phyloP scores from a whole-genome alignment of 2,329 filamentous ascomycete species.

The Hymenoscyphus occultus region DNA sequence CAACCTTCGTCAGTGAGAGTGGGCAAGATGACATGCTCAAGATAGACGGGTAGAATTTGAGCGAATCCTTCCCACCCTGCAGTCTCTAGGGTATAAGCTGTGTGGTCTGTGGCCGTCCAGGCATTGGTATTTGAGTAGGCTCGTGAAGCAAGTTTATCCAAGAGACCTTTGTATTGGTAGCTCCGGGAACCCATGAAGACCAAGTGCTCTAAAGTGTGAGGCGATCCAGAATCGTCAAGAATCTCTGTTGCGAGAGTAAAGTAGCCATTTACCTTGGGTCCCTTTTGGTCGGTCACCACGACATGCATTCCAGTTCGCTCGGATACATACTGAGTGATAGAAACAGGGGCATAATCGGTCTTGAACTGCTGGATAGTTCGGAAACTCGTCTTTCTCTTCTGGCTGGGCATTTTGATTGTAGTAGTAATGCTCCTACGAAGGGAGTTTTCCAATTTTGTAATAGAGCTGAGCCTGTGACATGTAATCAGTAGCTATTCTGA shows the following conservation, averaged over 20 bases:
- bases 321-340: constrained; percentile 94
- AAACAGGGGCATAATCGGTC: constrained; percentile 84
- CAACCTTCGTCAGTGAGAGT: constrained; percentile 91
- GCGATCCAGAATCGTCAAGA: constrained; percentile 92
- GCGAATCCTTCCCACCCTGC: constrained; percentile 97
- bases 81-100: constrained; percentile 90
- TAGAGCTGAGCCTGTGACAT: constrained; percentile 7
- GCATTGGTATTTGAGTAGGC: constrained; percentile 95
- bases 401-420: constrained; percentile 51
- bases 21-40: constrained; percentile 89
- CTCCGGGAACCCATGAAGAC: constrained; percentile 89
- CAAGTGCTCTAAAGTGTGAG: constrained; percentile 79
- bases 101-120: constrained; percentile 96
- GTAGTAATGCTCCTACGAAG: neutral
- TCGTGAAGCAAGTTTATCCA: constrained; percentile 90
- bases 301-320: constrained; percentile 92
- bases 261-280: constrained; percentile 92
- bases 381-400: constrained; percentile 59
- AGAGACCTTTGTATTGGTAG: constrained; percentile 90
- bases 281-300: constrained; percentile 85
- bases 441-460: constrained; percentile 3
- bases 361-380: constrained; percentile 81
- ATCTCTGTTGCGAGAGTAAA: constrained; percentile 97
- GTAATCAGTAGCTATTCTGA: neutral
- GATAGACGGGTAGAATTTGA: constrained; percentile 88